Percentiles rank a stretch among this genome's conserved stretches.
Evolutionary conservation across 2,329 filamentous ascomycete genomes (phyloP).

Genomic region (Claviceps capensis): DNA sequence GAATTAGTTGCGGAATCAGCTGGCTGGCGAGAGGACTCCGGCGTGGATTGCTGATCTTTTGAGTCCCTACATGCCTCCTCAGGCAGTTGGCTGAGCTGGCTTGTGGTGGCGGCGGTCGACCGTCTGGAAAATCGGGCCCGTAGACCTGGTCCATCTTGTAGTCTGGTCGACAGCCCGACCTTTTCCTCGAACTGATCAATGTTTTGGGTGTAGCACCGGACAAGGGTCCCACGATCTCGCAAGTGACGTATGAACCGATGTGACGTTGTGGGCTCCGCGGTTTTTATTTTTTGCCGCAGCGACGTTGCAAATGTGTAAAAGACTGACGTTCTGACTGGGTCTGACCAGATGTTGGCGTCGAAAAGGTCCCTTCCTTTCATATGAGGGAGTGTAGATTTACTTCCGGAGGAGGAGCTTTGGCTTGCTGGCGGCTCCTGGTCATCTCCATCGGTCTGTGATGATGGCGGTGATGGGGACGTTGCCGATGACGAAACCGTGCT

Average conservation of each 20-base stretch:
- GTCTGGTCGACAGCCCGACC: conserved; percentile 50
- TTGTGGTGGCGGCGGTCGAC: conserved; percentile 20
- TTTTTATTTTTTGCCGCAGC: conserved; percentile 47
- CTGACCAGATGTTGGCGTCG: conserved; percentile 55
- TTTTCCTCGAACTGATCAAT: conserved; percentile 62
- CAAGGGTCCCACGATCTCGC: conserved; percentile 52
- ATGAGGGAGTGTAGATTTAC: conserved; percentile 33
- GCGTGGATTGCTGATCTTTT: conserved; percentile 4
- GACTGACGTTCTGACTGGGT: conserved; percentile 52
- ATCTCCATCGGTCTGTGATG: conserved; percentile 29
- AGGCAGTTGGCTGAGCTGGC: conserved; percentile 24
- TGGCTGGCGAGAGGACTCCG: background rate
- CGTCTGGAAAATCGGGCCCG: conserved; percentile 44
- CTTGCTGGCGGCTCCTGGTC: conserved; percentile 25
- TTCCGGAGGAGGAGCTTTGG: conserved; percentile 19
- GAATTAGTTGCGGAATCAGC: no score
- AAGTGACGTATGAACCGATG: conserved; percentile 57
- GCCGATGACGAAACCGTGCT: no score
- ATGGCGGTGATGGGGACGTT: conserved; percentile 7
- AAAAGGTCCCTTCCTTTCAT: conserved; percentile 61
- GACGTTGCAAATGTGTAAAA: conserved; percentile 62
- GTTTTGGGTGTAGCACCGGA: conserved; percentile 63
- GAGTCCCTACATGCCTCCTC: conserved; percentile 15
- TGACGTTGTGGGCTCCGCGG: conserved; percentile 49
- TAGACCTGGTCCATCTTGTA: conserved; percentile 47